Conservation (phyloP, 768 basidiomycete genomes). For the Mycena alexandri region DNA sequence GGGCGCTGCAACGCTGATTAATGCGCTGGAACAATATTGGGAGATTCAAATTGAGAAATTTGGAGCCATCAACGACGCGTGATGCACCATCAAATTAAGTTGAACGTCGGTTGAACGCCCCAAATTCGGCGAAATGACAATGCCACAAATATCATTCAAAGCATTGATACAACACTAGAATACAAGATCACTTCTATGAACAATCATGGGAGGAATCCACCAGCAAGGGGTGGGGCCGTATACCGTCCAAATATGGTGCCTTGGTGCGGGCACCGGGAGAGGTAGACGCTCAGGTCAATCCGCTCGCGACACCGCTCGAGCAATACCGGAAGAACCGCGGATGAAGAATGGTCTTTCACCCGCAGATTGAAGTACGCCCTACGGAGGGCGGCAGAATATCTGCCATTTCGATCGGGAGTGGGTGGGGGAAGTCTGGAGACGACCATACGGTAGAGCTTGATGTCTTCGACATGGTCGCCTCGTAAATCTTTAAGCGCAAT, state of each 20-base stretch:
- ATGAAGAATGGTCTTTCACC: slow-evolving; percentile 27
- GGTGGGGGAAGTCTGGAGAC: slow-evolving; percentile 27
- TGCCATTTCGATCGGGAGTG: slow-evolving; percentile 6
- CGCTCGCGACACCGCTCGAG: slow-evolving; percentile 35
- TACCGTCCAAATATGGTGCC: slow-evolving; percentile 29
- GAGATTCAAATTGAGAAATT: too few species aligned
- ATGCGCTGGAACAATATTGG: too few species aligned
- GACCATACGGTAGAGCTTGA: slow-evolving; percentile 35
- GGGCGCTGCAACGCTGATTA: too few species aligned
- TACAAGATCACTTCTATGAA: too few species aligned
- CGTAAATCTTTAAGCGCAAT: slow-evolving; percentile 20
- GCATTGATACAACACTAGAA: too few species aligned
- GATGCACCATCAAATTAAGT: neutral
- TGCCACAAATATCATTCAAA: too few species aligned
- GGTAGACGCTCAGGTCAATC: slow-evolving; percentile 28
- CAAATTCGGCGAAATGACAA: slow-evolving; percentile 23
- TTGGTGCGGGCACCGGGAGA: slow-evolving; percentile 24
- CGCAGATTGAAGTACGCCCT: slow-evolving; percentile 30
- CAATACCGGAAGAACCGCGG: slow-evolving; percentile 34
- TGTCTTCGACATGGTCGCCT: slow-evolving; percentile 32
- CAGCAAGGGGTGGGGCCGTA: slow-evolving; percentile 30
- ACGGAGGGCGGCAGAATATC: slow-evolving; percentile 11
- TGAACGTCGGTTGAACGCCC: neutral
- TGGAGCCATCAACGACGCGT: too few species aligned
- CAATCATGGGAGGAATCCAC: slow-evolving; percentile 14